A percentile compares a stretch with the other conserved stretches of the same genome.
phyloP scores from a whole-genome alignment of 78 protist species.

The Chrysochromulina tobinii region DNA sequence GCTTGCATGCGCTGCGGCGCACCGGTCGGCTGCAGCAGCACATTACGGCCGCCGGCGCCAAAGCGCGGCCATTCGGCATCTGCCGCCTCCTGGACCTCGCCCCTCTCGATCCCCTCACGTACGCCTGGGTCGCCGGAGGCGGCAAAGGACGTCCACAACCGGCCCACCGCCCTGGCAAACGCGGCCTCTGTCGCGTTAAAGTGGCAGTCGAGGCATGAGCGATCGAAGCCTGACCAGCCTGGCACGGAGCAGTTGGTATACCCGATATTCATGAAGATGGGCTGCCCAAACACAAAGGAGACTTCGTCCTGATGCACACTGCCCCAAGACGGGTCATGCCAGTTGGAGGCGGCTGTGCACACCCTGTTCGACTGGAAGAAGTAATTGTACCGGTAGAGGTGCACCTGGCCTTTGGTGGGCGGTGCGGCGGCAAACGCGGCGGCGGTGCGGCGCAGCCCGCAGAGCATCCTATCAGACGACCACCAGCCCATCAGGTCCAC shows the following conservation, averaged over 20 bases:
- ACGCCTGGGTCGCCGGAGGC: not conserved
- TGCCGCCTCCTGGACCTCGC: no score
- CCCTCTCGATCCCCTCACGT: no score
- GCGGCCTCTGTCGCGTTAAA: not conserved
- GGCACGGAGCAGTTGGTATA: not conserved
- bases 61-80: no score
- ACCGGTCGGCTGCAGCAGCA: no score
- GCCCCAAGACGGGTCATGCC: not conserved
- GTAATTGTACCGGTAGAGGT: not conserved
- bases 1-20: no score
- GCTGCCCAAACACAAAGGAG: conserved; percentile 3
- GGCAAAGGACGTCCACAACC: not conserved
- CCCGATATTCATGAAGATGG: conserved; percentile 10
- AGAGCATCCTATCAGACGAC: no score
- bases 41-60: no score
- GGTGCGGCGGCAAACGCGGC: no score
- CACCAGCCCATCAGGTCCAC: no score
- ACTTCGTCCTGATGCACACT: conserved; percentile 9
- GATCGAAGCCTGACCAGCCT: not conserved
- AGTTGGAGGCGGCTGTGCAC: not conserved
- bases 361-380: not conserved
- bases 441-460: no score
- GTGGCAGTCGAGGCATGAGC: not conserved
- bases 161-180: conserved; percentile 1
- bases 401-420: not conserved